Evolutionary conservation across 2,329 filamentous ascomycete species (phyloP), one percentile per base, ranked within the genome.

Genomic region (Bisporella sp.): DNA sequence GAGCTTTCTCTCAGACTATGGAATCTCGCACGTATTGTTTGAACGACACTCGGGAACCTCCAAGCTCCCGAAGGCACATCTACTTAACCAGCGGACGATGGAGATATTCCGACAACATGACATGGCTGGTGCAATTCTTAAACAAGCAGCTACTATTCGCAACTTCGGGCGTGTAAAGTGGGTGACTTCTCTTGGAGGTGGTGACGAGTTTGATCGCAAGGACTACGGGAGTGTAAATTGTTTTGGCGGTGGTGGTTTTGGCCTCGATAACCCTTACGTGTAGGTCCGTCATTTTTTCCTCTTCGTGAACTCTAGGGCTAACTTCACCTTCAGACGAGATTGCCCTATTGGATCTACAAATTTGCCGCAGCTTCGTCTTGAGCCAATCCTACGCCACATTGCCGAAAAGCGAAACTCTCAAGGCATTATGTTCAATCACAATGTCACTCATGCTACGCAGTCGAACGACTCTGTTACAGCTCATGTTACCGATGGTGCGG

Each of bases 1-100:
- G n/a, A 28, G 8, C 44, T 54, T 59, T 33, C 41, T 59, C 5
- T 57, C 55, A 6, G 39, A 56, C 13, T 48, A 48, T 31, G 43
- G 47, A 6, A 40, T 59, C 7, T 39, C 53, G 9, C 56, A 58
- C 35, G 31, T 57, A 9, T 48, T 57, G 4, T 50, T 53, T 13
- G 53, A 54, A 33, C 39, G 39, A 9, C 49, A 50, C 28, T 29
- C 43, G 1, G 45, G 43, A 4, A 56, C 48, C 5, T 53, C 52
- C 2, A 45, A 33, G 9, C 40, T 48, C 5, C 54, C 54, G 2
- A 52, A 52, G 33, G 52, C 54, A 37, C 50, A 53, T 32, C 29
- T 31, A 28, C 8, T 54, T 30, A 51, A 51, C 29, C 54, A 56
- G 35, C 51, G 49, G 11, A 48, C 48, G 7, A 48, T 56, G 45